Evolutionary conservation across 805 yeast species (phyloP).

Genomic region (Pichia scutulata): DNA sequence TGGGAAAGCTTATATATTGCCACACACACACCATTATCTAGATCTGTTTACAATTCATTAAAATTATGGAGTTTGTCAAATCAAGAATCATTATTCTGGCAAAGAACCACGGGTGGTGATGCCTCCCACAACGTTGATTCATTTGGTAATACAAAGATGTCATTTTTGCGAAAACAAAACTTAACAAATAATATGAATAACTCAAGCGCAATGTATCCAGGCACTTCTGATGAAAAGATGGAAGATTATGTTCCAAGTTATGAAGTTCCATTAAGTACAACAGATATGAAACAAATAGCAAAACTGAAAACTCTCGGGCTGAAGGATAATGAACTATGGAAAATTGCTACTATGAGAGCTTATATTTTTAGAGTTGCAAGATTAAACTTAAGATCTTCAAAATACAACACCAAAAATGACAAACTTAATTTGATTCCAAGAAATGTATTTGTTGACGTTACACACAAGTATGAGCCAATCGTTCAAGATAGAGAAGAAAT

Average conservation of each 20-base stretch:
- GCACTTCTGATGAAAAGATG: slow-evolving; percentile 8
- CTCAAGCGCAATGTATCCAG: neutral
- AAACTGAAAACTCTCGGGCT: slow-evolving; percentile 69
- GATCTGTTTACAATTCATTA: slow-evolving; percentile 55
- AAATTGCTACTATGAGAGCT: slow-evolving; percentile 60
- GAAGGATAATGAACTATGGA: slow-evolving; percentile 72
- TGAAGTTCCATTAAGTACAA: slow-evolving; percentile 50
- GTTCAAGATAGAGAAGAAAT: neutral
- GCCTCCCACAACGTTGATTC: slow-evolving; percentile 27
- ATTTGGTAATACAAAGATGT: slow-evolving; percentile 37
- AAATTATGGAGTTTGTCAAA: slow-evolving; percentile 66
- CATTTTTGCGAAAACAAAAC: slow-evolving; percentile 25
- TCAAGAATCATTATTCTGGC: slow-evolving; percentile 75
- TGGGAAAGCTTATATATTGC: slow-evolving; percentile 63
- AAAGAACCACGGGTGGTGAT: slow-evolving; percentile 28
- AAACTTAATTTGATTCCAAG: slow-evolving; percentile 35
- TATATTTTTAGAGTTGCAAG: slow-evolving; percentile 56
- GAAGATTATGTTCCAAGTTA: slow-evolving; percentile 32
- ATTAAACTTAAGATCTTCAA: slow-evolving; percentile 12
- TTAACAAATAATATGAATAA: neutral
- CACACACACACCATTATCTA: slow-evolving; percentile 58
- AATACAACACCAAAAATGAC: neutral
- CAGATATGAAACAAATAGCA: slow-evolving; percentile 67
- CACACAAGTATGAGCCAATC: slow-evolving; percentile 17
- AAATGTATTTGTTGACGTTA: slow-evolving; percentile 43